Base-by-base conservation (phyloP, 2,329 filamentous ascomycete genomes). In the Gaeumannomyces tritici region DNA sequence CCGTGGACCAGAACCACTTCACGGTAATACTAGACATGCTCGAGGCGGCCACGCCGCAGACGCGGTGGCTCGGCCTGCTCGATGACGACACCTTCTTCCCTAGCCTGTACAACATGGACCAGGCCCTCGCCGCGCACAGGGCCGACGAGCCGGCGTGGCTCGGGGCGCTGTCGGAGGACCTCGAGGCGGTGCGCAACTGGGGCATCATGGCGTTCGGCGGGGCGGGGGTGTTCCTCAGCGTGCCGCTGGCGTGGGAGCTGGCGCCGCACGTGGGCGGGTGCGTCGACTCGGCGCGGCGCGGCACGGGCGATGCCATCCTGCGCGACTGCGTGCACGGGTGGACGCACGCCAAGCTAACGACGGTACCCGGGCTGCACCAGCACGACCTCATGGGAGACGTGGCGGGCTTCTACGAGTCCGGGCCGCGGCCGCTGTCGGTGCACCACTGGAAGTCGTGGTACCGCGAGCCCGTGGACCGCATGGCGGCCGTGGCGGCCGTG, bases 361-460 rank as follows among this genome's bases (percentile, higher is more conserved):
- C 82, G 31, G 73, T 86, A n/a, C 76, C 77, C 7, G 80, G 79
- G 2, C 74, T 87, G 26, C 79, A 80, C 65, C 84, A 87, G 70
- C 75, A 86, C 61, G 84, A 87, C 68, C 73, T 86, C 65, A 73
- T 73, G 47, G 77, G 76, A 42, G 83, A 87, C 64, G 71, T 79
- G 27, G 79, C 80, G 2, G 85, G 84, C 0, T 85, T 86, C 68
- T 87, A 85, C 69, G 84, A 87, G 72, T 78, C 80, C 2, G 82
- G 82, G 1, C 71, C 77, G 28, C 72, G 75, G n/a, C 80, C 82
- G 0, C 72, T 86, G 15, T 84, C 79, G 60, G 73, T 87, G 8
- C 84, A 87, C 69, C 84, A 87, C 73, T 87, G 83, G 83, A 86
- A 85, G 70, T 82, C 78, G 15, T 86, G 83, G 82, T 84, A 84